A percentile compares a stretch with the other conserved stretches of the same genome.
Evolutionary conservation across 2,329 filamentous ascomycete genomes (phyloP).

Genomic region (Hypoxylon sp.): DNA sequence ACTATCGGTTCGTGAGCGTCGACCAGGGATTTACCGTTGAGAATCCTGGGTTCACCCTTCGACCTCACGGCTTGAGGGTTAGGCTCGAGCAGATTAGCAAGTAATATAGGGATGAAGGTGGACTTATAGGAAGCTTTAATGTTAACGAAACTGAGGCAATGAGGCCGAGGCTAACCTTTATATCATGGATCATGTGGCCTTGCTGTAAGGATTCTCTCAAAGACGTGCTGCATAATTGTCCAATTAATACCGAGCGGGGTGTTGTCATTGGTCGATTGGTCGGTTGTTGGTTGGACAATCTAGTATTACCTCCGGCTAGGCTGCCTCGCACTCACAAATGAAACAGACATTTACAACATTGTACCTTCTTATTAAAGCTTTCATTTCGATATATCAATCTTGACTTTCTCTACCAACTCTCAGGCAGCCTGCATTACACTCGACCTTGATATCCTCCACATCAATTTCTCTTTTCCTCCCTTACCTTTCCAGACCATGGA

Average conservation of each 20-base stretch:
- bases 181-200: not conserved
- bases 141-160: not conserved
- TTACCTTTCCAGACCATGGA: constrained; percentile 35
- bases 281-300: constrained; percentile 16
- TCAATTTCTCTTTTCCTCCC: constrained; percentile 26
- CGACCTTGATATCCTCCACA: constrained; percentile 20
- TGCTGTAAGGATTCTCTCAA: no score
- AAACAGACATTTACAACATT: constrained; percentile 22
- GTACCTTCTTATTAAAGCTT: constrained; percentile 21
- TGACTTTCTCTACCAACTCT: constrained; percentile 25
- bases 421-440: constrained; percentile 23
- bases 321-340: constrained; percentile 25
- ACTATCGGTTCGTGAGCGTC: constrained; percentile 29
- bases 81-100: constrained; percentile 19
- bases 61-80: constrained; percentile 20
- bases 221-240: no score
- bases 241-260: not conserved
- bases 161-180: not conserved
- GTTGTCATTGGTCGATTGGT: constrained; percentile 15
- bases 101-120: not conserved
- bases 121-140: not conserved
- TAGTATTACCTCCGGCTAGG: constrained; percentile 21
- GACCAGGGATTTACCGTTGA: constrained; percentile 26
- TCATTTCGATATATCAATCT: constrained; percentile 25
- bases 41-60: constrained; percentile 26